These are phyloP conservation scores for Dicorynia guianensis DNA, from an alignment of 306 rosid species.

Conservation along the genomic window DNA sequence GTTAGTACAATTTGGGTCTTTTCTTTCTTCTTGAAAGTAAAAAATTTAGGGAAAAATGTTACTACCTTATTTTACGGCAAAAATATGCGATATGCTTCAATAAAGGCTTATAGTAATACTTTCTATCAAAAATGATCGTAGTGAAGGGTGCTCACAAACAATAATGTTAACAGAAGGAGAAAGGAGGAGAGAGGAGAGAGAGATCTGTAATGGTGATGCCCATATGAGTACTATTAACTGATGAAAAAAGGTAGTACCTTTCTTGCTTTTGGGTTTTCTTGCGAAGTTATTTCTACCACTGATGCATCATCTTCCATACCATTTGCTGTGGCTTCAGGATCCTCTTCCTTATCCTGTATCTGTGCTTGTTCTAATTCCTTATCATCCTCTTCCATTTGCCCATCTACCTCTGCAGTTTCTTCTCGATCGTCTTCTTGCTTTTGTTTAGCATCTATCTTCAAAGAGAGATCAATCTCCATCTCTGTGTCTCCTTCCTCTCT, in stretches of 20 bases:
- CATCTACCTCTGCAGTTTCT: not conserved
- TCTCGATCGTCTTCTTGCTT: not conserved
- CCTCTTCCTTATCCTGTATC: conserved; percentile 40
- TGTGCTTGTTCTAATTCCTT: not conserved
- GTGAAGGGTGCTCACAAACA: no score
- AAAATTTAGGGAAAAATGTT: no score
- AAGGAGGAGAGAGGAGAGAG: not conserved
- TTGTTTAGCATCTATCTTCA: conserved; percentile 56
- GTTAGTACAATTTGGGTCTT: not conserved
- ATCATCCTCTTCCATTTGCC: conserved; percentile 15
- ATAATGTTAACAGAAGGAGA: not conserved
- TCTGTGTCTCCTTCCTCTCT: conserved; percentile 37
- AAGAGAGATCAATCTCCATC: conserved; percentile 75
- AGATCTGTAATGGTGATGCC: not conserved
- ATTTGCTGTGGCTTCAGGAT: conserved; percentile 49
- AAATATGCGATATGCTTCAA: no score
- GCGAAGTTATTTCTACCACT: conserved; percentile 49
- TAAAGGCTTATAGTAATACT: no score
- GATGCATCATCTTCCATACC: conserved; percentile 71
- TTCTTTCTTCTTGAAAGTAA: no score
- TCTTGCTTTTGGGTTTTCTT: conserved; percentile 48
- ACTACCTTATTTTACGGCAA: no score
- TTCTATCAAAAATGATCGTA: no score
- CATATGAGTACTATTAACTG: not conserved
- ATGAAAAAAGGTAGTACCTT: conserved; percentile 44